Percentiles rank a stretch among this genome's conserved stretches.
Conservation (phyloP, 306 rosid genomes). For the Vigna hirtella region DNA sequence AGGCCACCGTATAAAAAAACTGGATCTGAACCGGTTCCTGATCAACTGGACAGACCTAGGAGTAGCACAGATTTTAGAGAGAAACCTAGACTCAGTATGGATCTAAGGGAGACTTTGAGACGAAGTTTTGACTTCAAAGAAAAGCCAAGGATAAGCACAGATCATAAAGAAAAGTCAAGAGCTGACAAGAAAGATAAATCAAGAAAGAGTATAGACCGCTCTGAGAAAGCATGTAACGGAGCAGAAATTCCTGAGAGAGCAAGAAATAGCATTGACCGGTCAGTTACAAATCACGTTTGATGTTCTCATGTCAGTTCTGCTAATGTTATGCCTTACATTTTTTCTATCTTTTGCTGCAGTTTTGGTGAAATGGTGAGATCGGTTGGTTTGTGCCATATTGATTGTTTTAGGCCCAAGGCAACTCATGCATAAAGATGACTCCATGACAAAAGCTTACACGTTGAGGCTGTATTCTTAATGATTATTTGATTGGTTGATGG, state of each 20-base stretch:
- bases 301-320: neutral
- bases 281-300: conserved; percentile 33
- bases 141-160: conserved; percentile 60
- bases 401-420: conserved; percentile 84
- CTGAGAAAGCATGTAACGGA: conserved; percentile 58
- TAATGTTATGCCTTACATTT: conserved; percentile 48
- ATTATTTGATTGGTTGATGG: conserved; percentile 66
- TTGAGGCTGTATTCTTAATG: conserved; percentile 46
- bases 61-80: conserved; percentile 81
- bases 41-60: conserved; percentile 70
- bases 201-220: conserved; percentile 65
- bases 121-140: conserved; percentile 53
- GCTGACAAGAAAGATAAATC: conserved; percentile 75
- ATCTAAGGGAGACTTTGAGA: conserved; percentile 67
- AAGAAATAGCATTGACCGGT: conserved; percentile 90
- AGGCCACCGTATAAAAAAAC: conserved; percentile 55
- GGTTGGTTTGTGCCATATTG: conserved; percentile 89
- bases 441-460: conserved; percentile 1
- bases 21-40: conserved; percentile 51
- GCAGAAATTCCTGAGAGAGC: conserved; percentile 70
- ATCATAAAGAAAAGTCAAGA: conserved; percentile 71
- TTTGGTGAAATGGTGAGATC: conserved; percentile 94
- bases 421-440: conserved; percentile 62
- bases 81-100: conserved; percentile 71
- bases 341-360: conserved; percentile 61